phyloP scores from a whole-genome alignment of 345 rosid species.

The Cardamine resedifolia region DNA sequence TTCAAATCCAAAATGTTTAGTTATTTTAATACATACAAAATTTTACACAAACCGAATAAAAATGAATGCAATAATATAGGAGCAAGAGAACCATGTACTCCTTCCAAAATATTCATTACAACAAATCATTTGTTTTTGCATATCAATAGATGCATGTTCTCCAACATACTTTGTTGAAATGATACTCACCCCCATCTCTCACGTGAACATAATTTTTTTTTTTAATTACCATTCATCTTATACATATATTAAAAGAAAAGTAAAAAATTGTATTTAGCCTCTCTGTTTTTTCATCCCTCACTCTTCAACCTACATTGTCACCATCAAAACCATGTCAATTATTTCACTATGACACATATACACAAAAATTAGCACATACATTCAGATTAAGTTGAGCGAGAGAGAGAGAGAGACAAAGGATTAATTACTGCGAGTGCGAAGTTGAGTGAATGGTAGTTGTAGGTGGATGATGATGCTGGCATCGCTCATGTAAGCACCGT shows the following conservation, averaged over 20 bases:
- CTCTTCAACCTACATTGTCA: not conserved
- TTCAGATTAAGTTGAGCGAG: not conserved
- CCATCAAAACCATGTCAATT: slow-evolving; percentile 2
- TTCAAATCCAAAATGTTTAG: too few relatives aligned
- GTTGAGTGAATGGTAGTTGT: not conserved
- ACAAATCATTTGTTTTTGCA: not conserved
- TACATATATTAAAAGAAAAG: not conserved
- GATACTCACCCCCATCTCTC: not conserved
- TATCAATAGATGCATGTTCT: not conserved
- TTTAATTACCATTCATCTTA: too few relatives aligned
- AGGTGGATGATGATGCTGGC: not conserved
- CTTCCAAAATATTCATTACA: not conserved
- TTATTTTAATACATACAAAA: too few relatives aligned
- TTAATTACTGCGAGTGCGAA: not conserved
- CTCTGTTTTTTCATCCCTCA: not conserved
- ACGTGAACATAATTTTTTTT: not conserved
- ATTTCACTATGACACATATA: not conserved
- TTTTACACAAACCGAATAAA: too few relatives aligned
- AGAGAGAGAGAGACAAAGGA: not conserved
- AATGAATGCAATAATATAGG: too few relatives aligned
- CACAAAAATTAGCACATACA: not conserved
- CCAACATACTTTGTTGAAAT: not conserved
- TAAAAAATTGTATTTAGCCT: not conserved
- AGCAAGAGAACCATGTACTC: not conserved
- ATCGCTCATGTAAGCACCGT: not conserved